A percentile compares a stretch with the other conserved stretches of the same genome.
Evolutionary conservation across 1,139 yeast species (phyloP).

Genomic region (Suhomyces kunorum): DNA sequence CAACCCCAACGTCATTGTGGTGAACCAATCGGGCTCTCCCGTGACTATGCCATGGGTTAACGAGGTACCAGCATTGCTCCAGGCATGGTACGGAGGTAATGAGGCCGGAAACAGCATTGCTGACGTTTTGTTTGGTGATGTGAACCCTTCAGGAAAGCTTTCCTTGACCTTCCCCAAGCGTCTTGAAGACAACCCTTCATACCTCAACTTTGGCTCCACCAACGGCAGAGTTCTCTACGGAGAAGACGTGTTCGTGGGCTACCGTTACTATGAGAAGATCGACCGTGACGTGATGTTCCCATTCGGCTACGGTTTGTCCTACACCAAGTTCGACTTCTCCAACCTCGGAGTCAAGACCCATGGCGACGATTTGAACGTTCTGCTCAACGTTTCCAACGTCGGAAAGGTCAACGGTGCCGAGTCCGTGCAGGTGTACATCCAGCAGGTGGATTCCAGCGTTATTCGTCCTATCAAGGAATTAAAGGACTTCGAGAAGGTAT

Average conservation of each 20-base stretch:
- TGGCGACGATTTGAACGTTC: constrained; percentile 20
- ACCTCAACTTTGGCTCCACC: constrained; percentile 30
- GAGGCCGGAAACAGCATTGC: constrained; percentile 32
- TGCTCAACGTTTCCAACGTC: constrained; percentile 44
- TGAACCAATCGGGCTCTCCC: constrained; percentile 24
- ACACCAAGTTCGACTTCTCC: constrained; percentile 22
- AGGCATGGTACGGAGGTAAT: constrained; percentile 27
- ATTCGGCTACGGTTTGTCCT: constrained; percentile 30
- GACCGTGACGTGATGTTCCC: constrained; percentile 23
- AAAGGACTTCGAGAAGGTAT: constrained; percentile 54
- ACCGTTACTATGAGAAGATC: constrained; percentile 28
- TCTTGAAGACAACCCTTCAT: constrained; percentile 47
- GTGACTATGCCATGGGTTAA: constrained; percentile 23
- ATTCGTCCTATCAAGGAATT: constrained; percentile 59
- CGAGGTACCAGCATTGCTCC: constrained; percentile 19
- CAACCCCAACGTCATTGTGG: constrained; percentile 21
- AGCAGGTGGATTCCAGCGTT: constrained; percentile 40
- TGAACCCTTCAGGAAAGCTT: constrained; percentile 33
- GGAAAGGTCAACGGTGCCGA: constrained; percentile 47
- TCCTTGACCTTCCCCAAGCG: constrained; percentile 48
- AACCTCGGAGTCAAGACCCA: constrained; percentile 16
- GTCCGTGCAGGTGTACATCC: constrained; percentile 48
- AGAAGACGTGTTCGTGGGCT: constrained; percentile 31
- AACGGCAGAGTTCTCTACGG: constrained; percentile 29
- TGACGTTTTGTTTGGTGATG: constrained; percentile 30